Conservation (phyloP, 2,329 filamentous ascomycete species). For the Trichophyton equinum region DNA sequence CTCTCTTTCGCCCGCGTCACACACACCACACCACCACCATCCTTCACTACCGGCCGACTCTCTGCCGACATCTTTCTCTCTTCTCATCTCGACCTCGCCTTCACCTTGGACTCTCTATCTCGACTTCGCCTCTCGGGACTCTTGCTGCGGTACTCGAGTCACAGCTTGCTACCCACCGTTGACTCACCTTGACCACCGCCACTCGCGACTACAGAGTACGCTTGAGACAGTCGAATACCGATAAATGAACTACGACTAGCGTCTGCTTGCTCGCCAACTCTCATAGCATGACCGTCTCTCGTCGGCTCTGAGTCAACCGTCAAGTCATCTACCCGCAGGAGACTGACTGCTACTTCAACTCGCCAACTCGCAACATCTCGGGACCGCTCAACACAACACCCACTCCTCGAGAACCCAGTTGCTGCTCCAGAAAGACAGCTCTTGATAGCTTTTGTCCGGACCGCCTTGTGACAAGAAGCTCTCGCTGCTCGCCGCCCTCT, state of each 20-base stretch:
- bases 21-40: too few species aligned
- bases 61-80: conserved; percentile 7
- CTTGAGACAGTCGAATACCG: not conserved
- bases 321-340: not conserved
- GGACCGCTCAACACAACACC: not conserved
- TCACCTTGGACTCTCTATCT: conserved; percentile 15
- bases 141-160: conserved; percentile 10
- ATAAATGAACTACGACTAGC: not conserved
- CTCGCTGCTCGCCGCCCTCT: too few species aligned
- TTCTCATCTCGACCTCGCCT: conserved; percentile 3
- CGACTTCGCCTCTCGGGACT: conserved; percentile 15
- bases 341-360: not conserved
- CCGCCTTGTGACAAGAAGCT: too few species aligned
- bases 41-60: not conserved
- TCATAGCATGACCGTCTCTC: not conserved
- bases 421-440: not conserved
- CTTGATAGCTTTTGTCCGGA: too few species aligned
- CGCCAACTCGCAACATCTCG: not conserved
- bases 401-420: not conserved
- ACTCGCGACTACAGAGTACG: not conserved
- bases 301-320: not conserved
- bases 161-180: conserved; percentile 17
- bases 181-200: conserved; percentile 16
- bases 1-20: conserved; percentile 9
- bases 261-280: not conserved